Conservation (phyloP, 1,284 basidiomycete genomes). For the Heterobasidion occidentale region DNA sequence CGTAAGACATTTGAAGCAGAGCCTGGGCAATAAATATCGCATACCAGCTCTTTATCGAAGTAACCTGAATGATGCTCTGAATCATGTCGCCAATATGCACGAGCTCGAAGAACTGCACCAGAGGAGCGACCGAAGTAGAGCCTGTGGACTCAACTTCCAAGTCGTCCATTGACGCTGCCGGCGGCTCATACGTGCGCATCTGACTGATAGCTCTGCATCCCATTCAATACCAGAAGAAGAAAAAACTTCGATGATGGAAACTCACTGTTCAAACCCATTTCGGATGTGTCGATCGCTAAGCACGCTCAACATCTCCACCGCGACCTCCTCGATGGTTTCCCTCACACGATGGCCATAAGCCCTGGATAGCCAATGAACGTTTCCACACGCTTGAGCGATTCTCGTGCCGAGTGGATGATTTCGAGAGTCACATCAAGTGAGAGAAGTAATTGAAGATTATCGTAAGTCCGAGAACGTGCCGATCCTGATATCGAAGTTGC, state of each 20-base stretch:
- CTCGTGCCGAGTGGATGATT: slow-evolving; percentile 88
- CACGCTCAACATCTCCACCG: slow-evolving; percentile 76
- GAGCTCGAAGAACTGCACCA: slow-evolving; percentile 96
- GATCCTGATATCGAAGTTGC: slow-evolving; percentile 16
- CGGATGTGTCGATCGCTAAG: slow-evolving; percentile 76
- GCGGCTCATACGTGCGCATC: slow-evolving; percentile 82
- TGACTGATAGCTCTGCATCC: slow-evolving; percentile 65
- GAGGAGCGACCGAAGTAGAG: slow-evolving; percentile 60
- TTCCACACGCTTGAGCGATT: slow-evolving; percentile 86
- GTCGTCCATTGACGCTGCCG: slow-evolving; percentile 1
- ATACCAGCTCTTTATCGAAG: slow-evolving; percentile 90
- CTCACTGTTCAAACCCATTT: slow-evolving; percentile 80
- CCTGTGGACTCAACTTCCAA: slow-evolving; percentile 29
- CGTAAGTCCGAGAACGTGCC: slow-evolving; percentile 23
- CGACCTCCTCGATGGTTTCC: slow-evolving; percentile 89
- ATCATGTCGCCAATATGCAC: slow-evolving; percentile 98
- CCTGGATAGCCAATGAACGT: slow-evolving; percentile 82
- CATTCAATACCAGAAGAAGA: not conserved
- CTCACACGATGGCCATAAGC: slow-evolving; percentile 74
- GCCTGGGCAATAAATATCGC: slow-evolving; percentile 10
- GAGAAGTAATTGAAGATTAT: slow-evolving; percentile 79
- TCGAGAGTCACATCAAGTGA: slow-evolving; percentile 89
- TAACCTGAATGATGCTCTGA: slow-evolving; percentile 97
- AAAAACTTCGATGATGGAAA: not conserved
- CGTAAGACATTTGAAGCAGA: not conserved